phyloP scores from a whole-genome alignment of 1,284 basidiomycete genomes.

The Ustilago lituana region DNA sequence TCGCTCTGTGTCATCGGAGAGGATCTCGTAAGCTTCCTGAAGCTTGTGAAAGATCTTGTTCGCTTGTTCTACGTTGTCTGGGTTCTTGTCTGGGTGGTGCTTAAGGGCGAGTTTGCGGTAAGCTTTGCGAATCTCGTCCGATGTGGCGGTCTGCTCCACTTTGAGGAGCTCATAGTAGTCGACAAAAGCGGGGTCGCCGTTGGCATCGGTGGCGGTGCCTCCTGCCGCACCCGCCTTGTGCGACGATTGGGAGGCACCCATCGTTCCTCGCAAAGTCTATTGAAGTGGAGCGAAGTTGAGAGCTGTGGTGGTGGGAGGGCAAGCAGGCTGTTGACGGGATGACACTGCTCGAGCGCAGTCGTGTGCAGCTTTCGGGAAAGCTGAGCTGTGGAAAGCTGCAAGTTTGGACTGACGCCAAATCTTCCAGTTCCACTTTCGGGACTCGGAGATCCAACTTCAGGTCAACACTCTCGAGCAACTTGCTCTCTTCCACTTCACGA shows the following conservation, averaged over 20 bases:
- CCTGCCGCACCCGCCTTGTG: conserved; percentile 34
- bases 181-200: conserved; percentile 49
- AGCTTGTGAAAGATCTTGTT: conserved; percentile 87
- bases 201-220: conserved; percentile 25
- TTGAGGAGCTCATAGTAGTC: conserved; percentile 65
- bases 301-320: background rate
- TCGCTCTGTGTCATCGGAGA: conserved; percentile 73
- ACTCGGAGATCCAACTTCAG: conserved; percentile 7
- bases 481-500: background rate
- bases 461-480: background rate
- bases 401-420: conserved; percentile 11
- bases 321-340: too few relatives aligned
- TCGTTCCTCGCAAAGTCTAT: background rate
- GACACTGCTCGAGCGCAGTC: too few relatives aligned
- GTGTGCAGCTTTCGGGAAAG: conserved; percentile 9
- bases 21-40: conserved; percentile 91
- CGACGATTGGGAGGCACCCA: conserved; percentile 52
- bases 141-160: conserved; percentile 57
- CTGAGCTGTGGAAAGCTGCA: background rate
- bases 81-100: conserved; percentile 70
- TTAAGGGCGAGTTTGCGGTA: conserved; percentile 67
- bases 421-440: conserved; percentile 20
- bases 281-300: background rate
- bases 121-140: conserved; percentile 63
- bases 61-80: conserved; percentile 78